Conservation (phyloP, 1,284 basidiomycete genomes). For the Mycena sp. region DNA sequence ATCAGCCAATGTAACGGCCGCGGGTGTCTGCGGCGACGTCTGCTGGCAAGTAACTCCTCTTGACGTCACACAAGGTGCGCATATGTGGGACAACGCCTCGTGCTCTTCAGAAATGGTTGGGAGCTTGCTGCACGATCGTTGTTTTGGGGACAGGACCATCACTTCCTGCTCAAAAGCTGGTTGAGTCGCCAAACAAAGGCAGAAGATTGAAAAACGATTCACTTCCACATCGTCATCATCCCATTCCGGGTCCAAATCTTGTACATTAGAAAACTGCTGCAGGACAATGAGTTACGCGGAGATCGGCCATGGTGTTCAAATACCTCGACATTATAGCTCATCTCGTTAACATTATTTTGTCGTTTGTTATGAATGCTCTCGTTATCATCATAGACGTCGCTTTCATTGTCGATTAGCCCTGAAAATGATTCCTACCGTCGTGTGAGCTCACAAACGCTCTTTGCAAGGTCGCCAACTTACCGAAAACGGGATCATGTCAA, state of each 20-base stretch:
- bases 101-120: constrained; percentile 28
- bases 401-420: constrained; percentile 17
- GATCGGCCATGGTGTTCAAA: background rate
- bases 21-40: background rate
- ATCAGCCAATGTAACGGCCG: constrained; percentile 19
- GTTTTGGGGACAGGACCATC: constrained; percentile 28
- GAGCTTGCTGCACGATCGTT: constrained; percentile 15
- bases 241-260: constrained; percentile 27
- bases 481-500: constrained; percentile 28
- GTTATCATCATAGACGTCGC: constrained; percentile 4
- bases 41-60: constrained; percentile 12
- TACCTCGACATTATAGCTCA: constrained; percentile 30
- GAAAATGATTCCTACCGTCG: constrained; percentile 25
- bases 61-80: background rate
- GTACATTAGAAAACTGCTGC: constrained; percentile 27
- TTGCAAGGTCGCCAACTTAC: background rate
- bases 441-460: background rate
- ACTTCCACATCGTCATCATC: constrained; percentile 28
- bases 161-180: constrained; percentile 18
- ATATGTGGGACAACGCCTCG: constrained; percentile 8
- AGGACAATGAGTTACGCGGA: background rate
- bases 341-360: constrained; percentile 11
- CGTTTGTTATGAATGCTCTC: constrained; percentile 4
- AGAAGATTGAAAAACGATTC: background rate
- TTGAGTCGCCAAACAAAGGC: background rate